Evolutionary conservation across 2,329 filamentous ascomycete genomes (phyloP).

Genomic region (Xylariaceae sp.): DNA sequence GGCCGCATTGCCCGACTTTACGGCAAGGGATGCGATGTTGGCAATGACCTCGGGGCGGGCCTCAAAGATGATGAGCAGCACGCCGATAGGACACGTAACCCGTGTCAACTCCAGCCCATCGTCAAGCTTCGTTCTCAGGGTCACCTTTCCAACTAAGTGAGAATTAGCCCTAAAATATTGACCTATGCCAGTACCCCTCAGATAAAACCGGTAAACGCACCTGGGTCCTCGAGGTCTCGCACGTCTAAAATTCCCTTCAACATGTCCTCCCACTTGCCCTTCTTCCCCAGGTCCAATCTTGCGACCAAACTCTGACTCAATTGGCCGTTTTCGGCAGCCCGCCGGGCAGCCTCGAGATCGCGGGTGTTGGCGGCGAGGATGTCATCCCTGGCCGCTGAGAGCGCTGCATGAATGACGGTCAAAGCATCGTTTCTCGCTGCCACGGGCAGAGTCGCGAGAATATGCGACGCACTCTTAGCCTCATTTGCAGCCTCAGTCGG

Average conservation of each 20-base stretch:
- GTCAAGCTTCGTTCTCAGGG: slow-evolving; percentile 83
- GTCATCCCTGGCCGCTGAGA: slow-evolving; percentile 69
- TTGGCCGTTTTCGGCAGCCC: slow-evolving; percentile 75
- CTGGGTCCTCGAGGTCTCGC: slow-evolving; percentile 79
- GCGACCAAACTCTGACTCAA: slow-evolving; percentile 85
- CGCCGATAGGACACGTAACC: slow-evolving; percentile 92
- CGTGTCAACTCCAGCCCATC: slow-evolving; percentile 85
- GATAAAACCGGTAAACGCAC: slow-evolving; percentile 51
- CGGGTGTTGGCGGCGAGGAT: slow-evolving; percentile 87
- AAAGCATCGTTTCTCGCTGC: slow-evolving; percentile 83
- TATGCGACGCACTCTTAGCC: slow-evolving; percentile 81
- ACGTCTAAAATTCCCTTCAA: slow-evolving; percentile 93
- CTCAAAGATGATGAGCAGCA: slow-evolving; percentile 98
- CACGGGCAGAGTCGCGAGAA: slow-evolving; percentile 78
- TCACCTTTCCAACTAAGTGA: slow-evolving; percentile 77
- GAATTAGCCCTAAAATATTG: not conserved
- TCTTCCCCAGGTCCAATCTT: slow-evolving; percentile 81
- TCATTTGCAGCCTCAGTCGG: slow-evolving; percentile 77
- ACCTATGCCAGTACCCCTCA: slow-evolving; percentile 2
- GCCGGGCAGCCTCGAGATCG: slow-evolving; percentile 77
- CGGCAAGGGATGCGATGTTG: slow-evolving; percentile 92
- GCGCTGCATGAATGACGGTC: slow-evolving; percentile 79
- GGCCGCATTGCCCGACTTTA: slow-evolving; percentile 96
- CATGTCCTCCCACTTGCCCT: slow-evolving; percentile 98
- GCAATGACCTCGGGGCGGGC: slow-evolving; percentile 97